Base-by-base conservation (phyloP, 352 stramenopile genomes). In the Phytophthora lateralis region DNA sequence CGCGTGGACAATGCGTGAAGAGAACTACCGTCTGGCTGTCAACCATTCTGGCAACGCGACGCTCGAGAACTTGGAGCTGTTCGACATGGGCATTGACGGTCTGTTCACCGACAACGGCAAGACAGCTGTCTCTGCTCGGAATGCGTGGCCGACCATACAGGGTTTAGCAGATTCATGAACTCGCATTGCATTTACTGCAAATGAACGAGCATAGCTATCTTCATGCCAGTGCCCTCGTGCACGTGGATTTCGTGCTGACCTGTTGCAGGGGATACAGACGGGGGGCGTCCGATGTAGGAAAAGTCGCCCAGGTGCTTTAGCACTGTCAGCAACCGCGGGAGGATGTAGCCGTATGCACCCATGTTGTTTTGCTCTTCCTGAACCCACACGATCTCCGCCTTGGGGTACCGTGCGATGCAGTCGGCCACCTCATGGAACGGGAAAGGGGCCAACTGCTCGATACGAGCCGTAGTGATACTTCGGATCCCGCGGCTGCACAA, bases 361-460 rank as follows among this genome's bases (percentile, higher is more conserved):
- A 99, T 99, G 71, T 99, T 99, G 74, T 98, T 98, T 17, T 90
- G 96, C 65, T 99, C 97, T 72, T 99, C 97, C 73, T 99, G 98
- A 12, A 95, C 87, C 93, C 95, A 99, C 21, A 99, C 80, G 29
- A 99, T 76, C 58, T 98, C 73, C 10, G 97, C 97, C 59, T 99
- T 99, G 8, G 84, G 72, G 71, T 99, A 99, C 43, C 82, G 78
- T 24, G 76, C 72, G 12, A 90, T 84, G 54, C 85, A 91, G 15
- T 90, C 70, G 11, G 96, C 97, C 38, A 99, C 86, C 35, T 97
- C 84, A 53, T 99, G 80, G 77, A 99, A 99, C 41, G 98, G 95
- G 76, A 99, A 99, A 26, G 98, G 98, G 34, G 97, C 95, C 59
- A 96, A 62, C 60, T 96, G 87, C 67, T 96, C 88, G 21, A 96